Conservation (phyloP, 2,329 filamentous ascomycete genomes). For the Cladosporium phlei region DNA sequence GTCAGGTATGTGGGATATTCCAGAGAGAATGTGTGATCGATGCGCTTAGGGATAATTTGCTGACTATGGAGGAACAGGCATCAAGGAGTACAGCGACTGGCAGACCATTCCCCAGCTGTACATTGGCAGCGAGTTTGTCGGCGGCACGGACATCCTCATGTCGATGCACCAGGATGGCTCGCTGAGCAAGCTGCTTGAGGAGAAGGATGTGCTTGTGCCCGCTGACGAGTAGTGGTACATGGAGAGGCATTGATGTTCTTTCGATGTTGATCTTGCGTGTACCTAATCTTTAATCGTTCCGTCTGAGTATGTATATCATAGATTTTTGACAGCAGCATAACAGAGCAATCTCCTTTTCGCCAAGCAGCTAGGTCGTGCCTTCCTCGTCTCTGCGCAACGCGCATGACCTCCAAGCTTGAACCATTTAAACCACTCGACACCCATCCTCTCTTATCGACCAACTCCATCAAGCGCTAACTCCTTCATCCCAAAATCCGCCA, state of each 20-base stretch:
- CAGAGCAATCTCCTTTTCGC: too few species aligned
- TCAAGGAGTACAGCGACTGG: conserved; percentile 99
- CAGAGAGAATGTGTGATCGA: neutral
- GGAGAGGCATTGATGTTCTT: too few species aligned
- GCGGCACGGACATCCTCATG: conserved; percentile 95
- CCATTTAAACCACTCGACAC: neutral
- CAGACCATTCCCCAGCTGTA: conserved; percentile 97
- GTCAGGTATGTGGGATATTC: conserved; percentile 53
- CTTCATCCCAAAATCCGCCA: too few species aligned
- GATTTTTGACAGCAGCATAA: too few species aligned
- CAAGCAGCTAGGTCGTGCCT: too few species aligned
- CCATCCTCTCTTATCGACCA: neutral
- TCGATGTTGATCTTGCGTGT: too few species aligned
- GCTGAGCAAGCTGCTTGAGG: conserved; percentile 82
- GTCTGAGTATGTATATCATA: conserved; percentile 10
- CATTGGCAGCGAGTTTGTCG: conserved; percentile 90
- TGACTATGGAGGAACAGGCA: conserved; percentile 55
- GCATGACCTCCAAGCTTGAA: too few species aligned
- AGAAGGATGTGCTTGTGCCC: conserved; percentile 77
- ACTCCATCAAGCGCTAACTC: too few species aligned
- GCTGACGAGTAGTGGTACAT: conserved; percentile 45
- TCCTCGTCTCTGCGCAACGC: too few species aligned
- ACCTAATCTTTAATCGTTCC: conserved; percentile 1
- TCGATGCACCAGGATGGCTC: conserved; percentile 97
- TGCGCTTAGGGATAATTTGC: neutral